Evolutionary conservation across 176 grass and related monocot genomes (phyloP).

Genomic region (Triticum urartu): DNA sequence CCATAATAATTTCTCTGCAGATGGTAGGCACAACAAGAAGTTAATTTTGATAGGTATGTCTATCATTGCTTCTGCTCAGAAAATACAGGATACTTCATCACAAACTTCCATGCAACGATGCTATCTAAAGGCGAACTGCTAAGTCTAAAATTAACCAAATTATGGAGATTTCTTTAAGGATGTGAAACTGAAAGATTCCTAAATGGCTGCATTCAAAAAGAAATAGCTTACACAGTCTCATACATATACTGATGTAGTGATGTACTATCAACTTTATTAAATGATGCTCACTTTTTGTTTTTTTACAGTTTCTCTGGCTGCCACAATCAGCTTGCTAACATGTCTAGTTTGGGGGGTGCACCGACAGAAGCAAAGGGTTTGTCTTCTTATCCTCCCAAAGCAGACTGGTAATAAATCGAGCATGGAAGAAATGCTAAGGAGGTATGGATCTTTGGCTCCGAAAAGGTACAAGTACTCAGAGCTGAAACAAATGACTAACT

Average conservation of each 20-base stretch:
- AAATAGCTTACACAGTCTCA: not conserved
- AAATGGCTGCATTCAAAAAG: not conserved
- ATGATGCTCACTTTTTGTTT: not conserved
- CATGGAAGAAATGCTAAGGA: slow-evolving; percentile 39
- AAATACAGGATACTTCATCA: not conserved
- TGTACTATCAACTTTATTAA: not conserved
- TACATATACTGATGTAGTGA: not conserved
- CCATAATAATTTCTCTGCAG: too few species aligned
- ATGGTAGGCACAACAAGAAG: too few species aligned
- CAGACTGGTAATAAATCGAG: not conserved
- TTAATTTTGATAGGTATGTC: too few species aligned
- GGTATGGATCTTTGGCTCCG: slow-evolving; percentile 28
- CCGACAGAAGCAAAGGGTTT: not conserved
- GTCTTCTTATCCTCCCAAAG: not conserved
- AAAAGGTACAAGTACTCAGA: slow-evolving; percentile 52
- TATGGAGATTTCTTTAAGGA: not conserved
- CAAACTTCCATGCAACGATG: too few species aligned
- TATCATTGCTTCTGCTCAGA: too few species aligned
- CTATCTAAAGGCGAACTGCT: not conserved
- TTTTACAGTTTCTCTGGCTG: slow-evolving; percentile 9
- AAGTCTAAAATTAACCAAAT: not conserved
- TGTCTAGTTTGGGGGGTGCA: slow-evolving; percentile 28
- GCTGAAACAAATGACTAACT: slow-evolving; percentile 55
- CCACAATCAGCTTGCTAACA: not conserved
- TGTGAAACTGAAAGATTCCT: not conserved